Evolutionary conservation across 148 eudicot species (phyloP).

Genomic region (Cornus kousa): DNA sequence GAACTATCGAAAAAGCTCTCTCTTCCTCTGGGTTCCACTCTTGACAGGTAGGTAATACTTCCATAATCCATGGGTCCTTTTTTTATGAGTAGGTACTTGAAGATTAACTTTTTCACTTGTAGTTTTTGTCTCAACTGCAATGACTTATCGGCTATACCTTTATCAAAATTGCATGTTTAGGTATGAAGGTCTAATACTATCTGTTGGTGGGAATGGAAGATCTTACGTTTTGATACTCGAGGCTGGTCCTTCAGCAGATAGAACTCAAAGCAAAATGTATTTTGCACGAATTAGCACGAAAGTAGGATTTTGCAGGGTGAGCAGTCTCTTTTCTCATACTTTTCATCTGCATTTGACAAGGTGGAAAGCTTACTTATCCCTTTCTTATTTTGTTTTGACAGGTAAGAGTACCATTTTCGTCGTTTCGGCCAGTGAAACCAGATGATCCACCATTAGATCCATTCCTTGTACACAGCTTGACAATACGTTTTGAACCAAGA

Average conservation of each 20-base stretch:
- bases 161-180: constrained; percentile 30
- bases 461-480: constrained; percentile 89
- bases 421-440: constrained; percentile 85
- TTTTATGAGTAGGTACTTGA: neutral
- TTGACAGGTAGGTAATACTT: constrained; percentile 65
- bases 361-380: constrained; percentile 34
- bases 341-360: constrained; percentile 25
- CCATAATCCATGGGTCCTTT: neutral
- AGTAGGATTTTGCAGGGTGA: constrained; percentile 94
- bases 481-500: constrained; percentile 89
- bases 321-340: constrained; percentile 14
- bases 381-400: constrained; percentile 31
- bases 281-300: constrained; percentile 85
- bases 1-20: constrained; percentile 79
- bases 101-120: neutral
- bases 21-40: constrained; percentile 84
- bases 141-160: neutral
- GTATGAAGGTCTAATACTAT: constrained; percentile 88
- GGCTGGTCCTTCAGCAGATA: constrained; percentile 71
- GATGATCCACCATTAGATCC: constrained; percentile 94
- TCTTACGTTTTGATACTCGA: constrained; percentile 84
- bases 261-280: constrained; percentile 71
- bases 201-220: constrained; percentile 97
- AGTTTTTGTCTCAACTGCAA: no score
- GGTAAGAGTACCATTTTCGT: constrained; percentile 91